Base-by-base conservation (phyloP, 257 asterid genomes). In the Striga asiatica region DNA sequence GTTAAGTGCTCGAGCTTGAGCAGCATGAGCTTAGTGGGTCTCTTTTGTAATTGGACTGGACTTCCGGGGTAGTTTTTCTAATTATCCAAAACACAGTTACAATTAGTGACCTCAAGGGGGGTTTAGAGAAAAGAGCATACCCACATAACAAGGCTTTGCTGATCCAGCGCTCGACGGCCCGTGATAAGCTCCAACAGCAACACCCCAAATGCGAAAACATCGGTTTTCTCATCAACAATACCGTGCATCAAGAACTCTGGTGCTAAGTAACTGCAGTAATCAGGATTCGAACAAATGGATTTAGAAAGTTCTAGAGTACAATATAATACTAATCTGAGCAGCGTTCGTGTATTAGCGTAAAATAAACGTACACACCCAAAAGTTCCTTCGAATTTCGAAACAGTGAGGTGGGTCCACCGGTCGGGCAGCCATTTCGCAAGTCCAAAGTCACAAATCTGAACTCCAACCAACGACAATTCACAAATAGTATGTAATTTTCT, bases 171-270 rank as follows among this genome's bases (percentile, higher is more conserved):
- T 5, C 95, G 81, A 3, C 95, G 94, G n/a, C 95, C 97, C 0
- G 94, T 83, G 43, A 89, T 83, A 11, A 89, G 95, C 43, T 89
- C 97, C 72, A 89, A 66, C 39, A 89, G 75, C 64, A 89, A 70
- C 68, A 89, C 97, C 0, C 97, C 97, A 0, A 76, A 85, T 62
- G 97, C 87, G 16, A 85, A 89, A 6, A 89, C 80, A 31, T 89
- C 97, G 0, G 95, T 89, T 61, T 85, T 89, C 60, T 89, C 97
- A 19, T 89, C 94, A 1, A 83, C 95, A 50, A 86, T 85, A n/a
- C 97, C 97, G 5, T 89, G 97, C 95, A 89, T 83, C 45, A 89
- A 76, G 78, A 71, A 89, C 84, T 89, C 97, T 0, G 97, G 97
- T 25, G 97, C 97, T 41, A 83, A 80, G 64, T 89, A 89, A 43